Conservation (phyloP, 192 early-diverging fungal species). For the Dissophora ornata region DNA sequence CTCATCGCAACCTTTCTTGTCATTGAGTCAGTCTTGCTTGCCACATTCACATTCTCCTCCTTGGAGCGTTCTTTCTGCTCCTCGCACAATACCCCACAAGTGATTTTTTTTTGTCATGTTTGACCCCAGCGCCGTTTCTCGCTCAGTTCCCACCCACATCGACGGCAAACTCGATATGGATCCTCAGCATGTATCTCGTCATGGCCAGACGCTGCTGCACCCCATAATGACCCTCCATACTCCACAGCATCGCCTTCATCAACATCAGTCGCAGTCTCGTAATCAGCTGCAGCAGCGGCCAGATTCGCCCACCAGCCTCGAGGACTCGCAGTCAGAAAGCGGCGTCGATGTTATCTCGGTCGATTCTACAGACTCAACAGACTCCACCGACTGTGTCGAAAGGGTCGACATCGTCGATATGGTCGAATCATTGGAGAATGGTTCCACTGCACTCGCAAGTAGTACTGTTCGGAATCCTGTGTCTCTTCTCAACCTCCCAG, state of each 20-base stretch:
- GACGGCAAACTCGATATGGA: neutral
- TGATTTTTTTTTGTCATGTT: no score
- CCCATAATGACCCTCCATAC: neutral
- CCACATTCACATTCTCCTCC: no score
- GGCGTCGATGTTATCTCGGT: conserved; percentile 5
- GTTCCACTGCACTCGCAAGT: neutral
- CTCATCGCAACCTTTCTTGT: no score
- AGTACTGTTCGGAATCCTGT: conserved; percentile 6
- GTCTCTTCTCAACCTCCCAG: neutral
- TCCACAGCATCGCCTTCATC: neutral
- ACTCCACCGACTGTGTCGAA: neutral
- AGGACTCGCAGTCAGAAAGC: conserved; percentile 29
- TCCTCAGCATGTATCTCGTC: neutral
- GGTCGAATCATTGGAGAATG: neutral
- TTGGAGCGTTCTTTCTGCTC: no score
- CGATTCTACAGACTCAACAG: conserved; percentile 19
- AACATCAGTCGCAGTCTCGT: neutral
- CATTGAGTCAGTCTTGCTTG: no score
- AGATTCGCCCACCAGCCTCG: conserved; percentile 40
- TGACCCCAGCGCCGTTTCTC: neutral
- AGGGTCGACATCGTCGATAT: neutral
- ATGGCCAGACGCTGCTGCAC: conserved; percentile 11
- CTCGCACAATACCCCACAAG: no score
- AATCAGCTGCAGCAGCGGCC: conserved; percentile 3
- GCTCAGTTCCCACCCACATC: neutral